Evolutionary conservation across 179 eudicot species (phyloP).

Genomic region (Silene coronaria): DNA sequence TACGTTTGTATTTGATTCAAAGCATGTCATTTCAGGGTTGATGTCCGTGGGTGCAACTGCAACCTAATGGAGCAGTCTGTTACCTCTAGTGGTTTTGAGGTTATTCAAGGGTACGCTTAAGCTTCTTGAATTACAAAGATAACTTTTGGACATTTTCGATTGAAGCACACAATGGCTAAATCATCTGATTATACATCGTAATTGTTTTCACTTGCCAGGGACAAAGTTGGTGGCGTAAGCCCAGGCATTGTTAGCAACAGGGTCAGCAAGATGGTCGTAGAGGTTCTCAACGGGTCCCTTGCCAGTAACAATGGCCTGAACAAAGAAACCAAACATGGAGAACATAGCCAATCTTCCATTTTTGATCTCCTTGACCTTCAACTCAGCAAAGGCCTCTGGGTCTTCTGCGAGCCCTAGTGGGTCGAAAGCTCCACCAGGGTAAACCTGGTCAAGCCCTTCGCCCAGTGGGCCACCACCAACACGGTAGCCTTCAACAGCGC

Average conservation of each 20-base stretch:
- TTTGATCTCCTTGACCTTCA: background rate
- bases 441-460: background rate
- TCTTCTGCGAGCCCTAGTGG: background rate
- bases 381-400: conserved; percentile 1
- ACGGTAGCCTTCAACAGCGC: background rate
- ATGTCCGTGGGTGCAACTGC: no score
- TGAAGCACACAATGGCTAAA: background rate
- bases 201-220: background rate
- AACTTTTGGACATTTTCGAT: background rate
- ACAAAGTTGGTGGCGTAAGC: background rate
- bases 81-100: background rate
- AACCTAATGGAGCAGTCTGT: background rate
- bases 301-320: background rate
- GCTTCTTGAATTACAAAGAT: background rate
- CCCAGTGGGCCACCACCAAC: background rate
- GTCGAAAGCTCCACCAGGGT: background rate
- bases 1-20: no score
- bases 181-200: background rate
- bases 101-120: background rate
- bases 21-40: background rate
- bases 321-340: conserved; percentile 1
- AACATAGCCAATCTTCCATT: conserved; percentile 1
- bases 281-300: background rate
- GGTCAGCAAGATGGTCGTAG: background rate
- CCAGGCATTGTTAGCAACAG: background rate